These are phyloP conservation scores for Antarctomyces pellizariae DNA, from an alignment of 495 filamentous ascomycete genomes.

Conservation along the genomic window DNA sequence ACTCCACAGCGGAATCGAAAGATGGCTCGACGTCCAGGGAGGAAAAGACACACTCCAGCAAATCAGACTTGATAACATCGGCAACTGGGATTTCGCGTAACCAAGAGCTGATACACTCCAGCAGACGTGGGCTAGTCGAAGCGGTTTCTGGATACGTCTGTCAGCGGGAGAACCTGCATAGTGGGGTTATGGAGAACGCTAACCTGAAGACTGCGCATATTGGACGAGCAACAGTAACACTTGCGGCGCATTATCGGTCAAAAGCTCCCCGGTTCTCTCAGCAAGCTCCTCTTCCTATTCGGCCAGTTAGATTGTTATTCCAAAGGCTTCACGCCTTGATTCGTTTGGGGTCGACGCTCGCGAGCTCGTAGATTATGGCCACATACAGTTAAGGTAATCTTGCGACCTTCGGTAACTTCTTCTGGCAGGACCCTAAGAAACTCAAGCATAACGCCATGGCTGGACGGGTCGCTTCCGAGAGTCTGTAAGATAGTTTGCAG, in stretches of 20 bases:
- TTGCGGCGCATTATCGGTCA: constrained; percentile 71
- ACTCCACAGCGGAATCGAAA: constrained; percentile 81
- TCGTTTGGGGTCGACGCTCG: constrained; percentile 18
- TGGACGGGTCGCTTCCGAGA: constrained; percentile 53
- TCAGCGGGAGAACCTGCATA: background rate
- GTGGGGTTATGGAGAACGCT: constrained; percentile 12
- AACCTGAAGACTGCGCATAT: constrained; percentile 80
- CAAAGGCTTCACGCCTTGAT: constrained; percentile 18
- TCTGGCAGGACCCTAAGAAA: constrained; percentile 92
- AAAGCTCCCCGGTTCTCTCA: constrained; percentile 57
- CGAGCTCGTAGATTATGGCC: constrained; percentile 27
- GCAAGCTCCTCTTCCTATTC: constrained; percentile 80
- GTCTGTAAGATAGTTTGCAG: constrained; percentile 53
- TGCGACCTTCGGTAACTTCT: constrained; percentile 96
- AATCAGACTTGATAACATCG: constrained; percentile 62
- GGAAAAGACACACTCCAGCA: constrained; percentile 59
- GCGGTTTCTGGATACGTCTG: constrained; percentile 31
- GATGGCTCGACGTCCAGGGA: constrained; percentile 52
- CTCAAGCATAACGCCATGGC: constrained; percentile 67
- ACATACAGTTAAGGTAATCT: constrained; percentile 95
- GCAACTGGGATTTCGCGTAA: constrained; percentile 69
- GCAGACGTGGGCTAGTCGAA: constrained; percentile 67
- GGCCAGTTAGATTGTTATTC: constrained; percentile 28
- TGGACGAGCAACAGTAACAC: constrained; percentile 68
- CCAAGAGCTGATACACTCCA: constrained; percentile 94